These are phyloP conservation scores for Heliamphora exappendiculata DNA, from an alignment of 148 eudicot genomes.

Conservation along the genomic window DNA sequence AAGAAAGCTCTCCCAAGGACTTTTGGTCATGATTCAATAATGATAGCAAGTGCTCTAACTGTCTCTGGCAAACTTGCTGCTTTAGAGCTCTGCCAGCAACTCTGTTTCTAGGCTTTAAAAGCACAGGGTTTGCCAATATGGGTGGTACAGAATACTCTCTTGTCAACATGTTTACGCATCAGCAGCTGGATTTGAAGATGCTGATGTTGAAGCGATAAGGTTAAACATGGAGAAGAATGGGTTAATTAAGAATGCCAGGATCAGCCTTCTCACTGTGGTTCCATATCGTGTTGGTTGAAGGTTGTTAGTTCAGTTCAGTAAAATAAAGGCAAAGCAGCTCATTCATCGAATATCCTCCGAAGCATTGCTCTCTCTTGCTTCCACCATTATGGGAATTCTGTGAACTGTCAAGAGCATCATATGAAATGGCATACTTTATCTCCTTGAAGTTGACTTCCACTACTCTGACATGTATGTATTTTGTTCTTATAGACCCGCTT, in stretches of 20 bases:
- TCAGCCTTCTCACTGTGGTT: background rate
- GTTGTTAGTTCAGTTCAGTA: background rate
- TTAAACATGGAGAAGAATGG: slow-evolving; percentile 7
- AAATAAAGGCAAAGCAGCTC: background rate
- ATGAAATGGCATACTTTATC: background rate
- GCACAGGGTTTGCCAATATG: slow-evolving; percentile 14
- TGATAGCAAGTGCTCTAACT: slow-evolving; percentile 16
- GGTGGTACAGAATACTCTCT: slow-evolving; percentile 16
- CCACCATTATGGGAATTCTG: background rate
- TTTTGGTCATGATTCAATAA: slow-evolving; percentile 9
- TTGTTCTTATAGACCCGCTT: background rate
- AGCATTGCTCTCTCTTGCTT: background rate
- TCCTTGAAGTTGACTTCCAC: no score
- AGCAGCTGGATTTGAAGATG: slow-evolving; percentile 17
- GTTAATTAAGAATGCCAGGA: slow-evolving; percentile 9
- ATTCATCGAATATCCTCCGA: background rate
- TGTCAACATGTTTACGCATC: slow-evolving; percentile 16
- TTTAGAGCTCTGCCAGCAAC: slow-evolving; percentile 17
- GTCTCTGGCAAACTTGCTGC: slow-evolving; percentile 16
- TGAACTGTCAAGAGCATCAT: background rate
- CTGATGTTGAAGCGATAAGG: slow-evolving; percentile 15
- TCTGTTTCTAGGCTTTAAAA: slow-evolving; percentile 5
- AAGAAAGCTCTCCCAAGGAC: slow-evolving; percentile 11
- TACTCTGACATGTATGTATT: background rate
- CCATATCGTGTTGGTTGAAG: background rate